phyloP scores from a whole-genome alignment of 2,329 filamentous ascomycete genomes.

The Geosmithia putterillii region DNA sequence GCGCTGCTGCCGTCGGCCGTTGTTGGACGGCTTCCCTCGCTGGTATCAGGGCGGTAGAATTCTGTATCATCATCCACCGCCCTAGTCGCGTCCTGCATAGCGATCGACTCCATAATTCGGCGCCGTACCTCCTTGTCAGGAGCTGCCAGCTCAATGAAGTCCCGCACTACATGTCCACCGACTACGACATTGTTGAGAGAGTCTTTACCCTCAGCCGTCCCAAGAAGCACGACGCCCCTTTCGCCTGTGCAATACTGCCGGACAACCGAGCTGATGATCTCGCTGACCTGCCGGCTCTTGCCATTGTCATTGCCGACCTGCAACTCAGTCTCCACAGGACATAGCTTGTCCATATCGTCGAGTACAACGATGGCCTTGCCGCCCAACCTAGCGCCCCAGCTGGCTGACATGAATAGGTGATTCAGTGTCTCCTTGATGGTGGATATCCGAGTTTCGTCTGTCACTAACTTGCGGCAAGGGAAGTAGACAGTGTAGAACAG shows the following conservation, averaged over 20 bases:
- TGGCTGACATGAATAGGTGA: slow-evolving; percentile 75
- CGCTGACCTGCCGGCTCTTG: slow-evolving; percentile 82
- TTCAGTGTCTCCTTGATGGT: slow-evolving; percentile 83
- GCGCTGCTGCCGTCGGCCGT: slow-evolving; percentile 40
- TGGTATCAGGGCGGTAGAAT: neutral
- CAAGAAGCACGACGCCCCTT: slow-evolving; percentile 73
- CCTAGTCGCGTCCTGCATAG: slow-evolving; percentile 36
- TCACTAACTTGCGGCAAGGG: slow-evolving; percentile 74
- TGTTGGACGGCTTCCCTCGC: slow-evolving; percentile 33
- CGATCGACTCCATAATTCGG: slow-evolving; percentile 71
- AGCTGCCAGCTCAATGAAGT: slow-evolving; percentile 80
- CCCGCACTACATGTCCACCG: slow-evolving; percentile 81
- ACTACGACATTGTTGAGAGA: slow-evolving; percentile 82
- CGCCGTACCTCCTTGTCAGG: slow-evolving; percentile 85
- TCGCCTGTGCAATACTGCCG: slow-evolving; percentile 72
- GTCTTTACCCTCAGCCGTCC: slow-evolving; percentile 88
- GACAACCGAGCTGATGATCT: slow-evolving; percentile 72
- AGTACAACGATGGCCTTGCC: slow-evolving; percentile 76
- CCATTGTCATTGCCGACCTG: slow-evolving; percentile 91
- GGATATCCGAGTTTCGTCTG: slow-evolving; percentile 79
- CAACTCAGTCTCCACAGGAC: slow-evolving; percentile 85
- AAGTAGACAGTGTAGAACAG: slow-evolving; percentile 81
- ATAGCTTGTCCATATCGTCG: slow-evolving; percentile 87
- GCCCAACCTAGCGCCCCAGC: slow-evolving; percentile 81
- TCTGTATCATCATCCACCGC: slow-evolving; percentile 17